Base-by-base conservation (phyloP, 129 eudicot species). In the Saposhnikovia divaricata region DNA sequence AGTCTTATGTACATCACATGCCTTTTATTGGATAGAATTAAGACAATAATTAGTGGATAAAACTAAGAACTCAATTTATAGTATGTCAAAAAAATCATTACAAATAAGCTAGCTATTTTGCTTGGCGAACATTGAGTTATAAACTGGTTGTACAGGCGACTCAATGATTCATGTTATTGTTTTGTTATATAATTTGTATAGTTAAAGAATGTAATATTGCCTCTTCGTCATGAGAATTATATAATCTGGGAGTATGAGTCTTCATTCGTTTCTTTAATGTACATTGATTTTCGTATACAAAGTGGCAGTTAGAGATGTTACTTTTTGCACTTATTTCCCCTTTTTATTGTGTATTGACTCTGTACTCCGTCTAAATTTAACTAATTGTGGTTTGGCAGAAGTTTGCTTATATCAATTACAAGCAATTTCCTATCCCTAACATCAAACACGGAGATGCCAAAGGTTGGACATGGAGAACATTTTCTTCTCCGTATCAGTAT, bases 361-460 rank as follows among this genome's bases (percentile, higher is more conserved):
- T 63, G 39, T 77, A 40, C 21, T 45, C 80, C 72, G 45, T 55
- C 53, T n/a, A 23, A 57, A 46, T 72, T 50, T 11, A 7, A 13
- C 25, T 73, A 43, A 39, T 47, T 31, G 31, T 45, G 34, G 34
- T 46, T 50, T 13, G 51, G 78, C 80, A 81, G 75, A 88, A 93
- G 98, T 75, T 80, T 77, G 83, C 23, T 43, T 82, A 79, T 84
- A 63, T 80, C 51, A 71, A 79, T 23, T 57, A 57, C 66, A 25
- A 57, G 66, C 31, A 57, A 12, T 57, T 57, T 57, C 14, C 66
- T 57, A 57, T 57, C 76, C 86, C 38, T 55, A 82, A 79, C 82
- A 70, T 80, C 51, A 71, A 80, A 14, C 85, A 88, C 55, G 90
- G 90, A 76, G 97, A 88, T 80, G 90, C 89, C 37, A 89, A 85